Base-by-base conservation (phyloP, 2,329 filamentous ascomycete genomes). In the Neonectria magnoliae region DNA sequence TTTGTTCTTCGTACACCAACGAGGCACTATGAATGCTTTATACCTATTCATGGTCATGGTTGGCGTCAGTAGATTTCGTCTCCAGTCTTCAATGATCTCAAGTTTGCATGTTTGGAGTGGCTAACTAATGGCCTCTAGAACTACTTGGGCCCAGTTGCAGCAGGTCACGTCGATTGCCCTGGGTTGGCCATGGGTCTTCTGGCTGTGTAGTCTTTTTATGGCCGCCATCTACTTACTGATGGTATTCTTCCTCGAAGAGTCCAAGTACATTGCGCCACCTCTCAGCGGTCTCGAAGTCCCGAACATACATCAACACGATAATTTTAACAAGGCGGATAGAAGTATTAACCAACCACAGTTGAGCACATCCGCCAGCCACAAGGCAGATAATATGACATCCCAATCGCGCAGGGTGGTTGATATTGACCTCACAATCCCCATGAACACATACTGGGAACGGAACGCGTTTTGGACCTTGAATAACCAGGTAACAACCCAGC, bases 1-100 rank as follows among this genome's bases (percentile, higher is more conserved):
- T 64, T 64, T 78, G 1, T 76, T 77, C 41, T 77, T 76, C 20
- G 67, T 77, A 0, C 69, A 77, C 9, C 73, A 77, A 18, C 63
- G 75, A 6, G 77, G 75, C 2, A 70, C 72, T 2, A 75, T 75
- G 50, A 78, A 75, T n/a, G 74, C 71, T 2, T 16, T 71, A 1
- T 71, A 71, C 36, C 60, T 71, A 0, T 14, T 57, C 7, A 69
- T 69, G 66, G 68, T 71, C 0, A 20, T 68, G 45, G 55, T 68
- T 10, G 69, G 68, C 1, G 68, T 71, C 5, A 65, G 68, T 27
- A 9, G 4, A 59, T 0, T 14, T 1, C 0, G 2, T 1, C 8
- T 0, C 55, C 65, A 5, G 58, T 7, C 13, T 38, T n/a, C 6
- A 38, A n/a, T 4, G 14, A n/a, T 38, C 14, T 38, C 2, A 3